phyloP scores from a whole-genome alignment of 768 basidiomycete species.

The Pisolithus orientalis region DNA sequence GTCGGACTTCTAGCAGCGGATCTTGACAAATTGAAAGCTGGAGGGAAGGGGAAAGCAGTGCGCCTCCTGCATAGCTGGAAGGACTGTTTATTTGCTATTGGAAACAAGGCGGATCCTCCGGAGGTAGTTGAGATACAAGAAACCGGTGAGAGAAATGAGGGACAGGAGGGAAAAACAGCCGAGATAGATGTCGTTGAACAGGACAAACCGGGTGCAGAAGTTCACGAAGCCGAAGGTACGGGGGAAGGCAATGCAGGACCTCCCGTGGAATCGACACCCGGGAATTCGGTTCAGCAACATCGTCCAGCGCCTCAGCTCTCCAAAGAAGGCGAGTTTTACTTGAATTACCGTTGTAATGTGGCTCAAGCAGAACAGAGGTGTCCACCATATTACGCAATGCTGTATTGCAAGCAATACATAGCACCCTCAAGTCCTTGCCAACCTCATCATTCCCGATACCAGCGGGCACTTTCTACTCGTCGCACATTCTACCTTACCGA shows the following conservation, averaged over 20 bases:
- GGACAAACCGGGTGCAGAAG: conserved; percentile 7
- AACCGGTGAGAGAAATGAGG: conserved; percentile 4
- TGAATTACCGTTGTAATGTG: neutral
- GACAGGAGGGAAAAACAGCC: conserved; percentile 9
- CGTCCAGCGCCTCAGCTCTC: conserved; percentile 12
- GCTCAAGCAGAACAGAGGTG: conserved; percentile 16
- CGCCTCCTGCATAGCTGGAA: conserved; percentile 69
- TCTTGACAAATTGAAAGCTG: conserved; percentile 40
- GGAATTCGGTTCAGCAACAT: conserved; percentile 3
- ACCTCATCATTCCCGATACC: conserved; percentile 64
- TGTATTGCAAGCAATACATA: conserved; percentile 60
- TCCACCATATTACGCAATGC: conserved; percentile 47
- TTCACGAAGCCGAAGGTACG: conserved; percentile 13
- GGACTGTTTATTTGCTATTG: conserved; percentile 70
- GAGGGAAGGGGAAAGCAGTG: conserved; percentile 74
- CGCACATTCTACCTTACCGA: conserved; percentile 72
- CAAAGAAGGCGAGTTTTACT: conserved; percentile 23
- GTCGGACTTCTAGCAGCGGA: conserved; percentile 67
- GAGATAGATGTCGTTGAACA: neutral
- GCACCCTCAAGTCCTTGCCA: conserved; percentile 41
- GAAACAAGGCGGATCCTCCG: conserved; percentile 55
- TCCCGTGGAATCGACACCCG: conserved; percentile 5
- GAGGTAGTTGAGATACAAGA: conserved; percentile 28
- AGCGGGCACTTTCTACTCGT: conserved; percentile 70
- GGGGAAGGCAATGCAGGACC: conserved; percentile 3